These are phyloP conservation scores for Calocera cornea DNA, from an alignment of 768 basidiomycete species.

Conservation along the genomic window DNA sequence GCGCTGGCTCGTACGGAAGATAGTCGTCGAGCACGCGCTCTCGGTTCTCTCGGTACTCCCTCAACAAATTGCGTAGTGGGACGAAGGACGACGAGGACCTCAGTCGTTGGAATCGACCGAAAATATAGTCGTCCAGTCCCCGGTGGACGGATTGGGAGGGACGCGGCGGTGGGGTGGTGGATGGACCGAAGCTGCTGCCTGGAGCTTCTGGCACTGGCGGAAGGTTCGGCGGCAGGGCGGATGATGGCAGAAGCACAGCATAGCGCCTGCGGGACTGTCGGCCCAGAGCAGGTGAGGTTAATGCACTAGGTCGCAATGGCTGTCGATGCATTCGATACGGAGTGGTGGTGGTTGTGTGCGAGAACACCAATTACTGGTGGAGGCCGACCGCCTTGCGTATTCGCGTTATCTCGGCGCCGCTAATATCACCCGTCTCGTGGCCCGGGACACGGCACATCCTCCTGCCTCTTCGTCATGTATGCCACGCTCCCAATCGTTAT, in stretches of 20 bases:
- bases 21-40: constrained; percentile 28
- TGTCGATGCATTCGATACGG: background rate
- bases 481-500: too few relatives aligned
- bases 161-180: background rate
- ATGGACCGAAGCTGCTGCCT: background rate
- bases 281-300: background rate
- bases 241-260: background rate
- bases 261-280: background rate
- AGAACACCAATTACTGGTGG: background rate
- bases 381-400: too few relatives aligned
- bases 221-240: background rate
- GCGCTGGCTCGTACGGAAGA: constrained; percentile 42
- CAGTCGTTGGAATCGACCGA: background rate
- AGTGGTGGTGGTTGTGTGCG: background rate
- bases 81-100: background rate
- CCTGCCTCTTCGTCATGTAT: too few relatives aligned
- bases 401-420: too few relatives aligned
- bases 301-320: background rate
- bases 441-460: too few relatives aligned
- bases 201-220: background rate
- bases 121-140: background rate
- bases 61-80: background rate
- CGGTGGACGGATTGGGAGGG: background rate
- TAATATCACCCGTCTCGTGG: too few relatives aligned
- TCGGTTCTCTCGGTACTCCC: background rate